Base-by-base conservation (phyloP, 2,329 filamentous ascomycete species). In the Nigrospora sphaerica region DNA sequence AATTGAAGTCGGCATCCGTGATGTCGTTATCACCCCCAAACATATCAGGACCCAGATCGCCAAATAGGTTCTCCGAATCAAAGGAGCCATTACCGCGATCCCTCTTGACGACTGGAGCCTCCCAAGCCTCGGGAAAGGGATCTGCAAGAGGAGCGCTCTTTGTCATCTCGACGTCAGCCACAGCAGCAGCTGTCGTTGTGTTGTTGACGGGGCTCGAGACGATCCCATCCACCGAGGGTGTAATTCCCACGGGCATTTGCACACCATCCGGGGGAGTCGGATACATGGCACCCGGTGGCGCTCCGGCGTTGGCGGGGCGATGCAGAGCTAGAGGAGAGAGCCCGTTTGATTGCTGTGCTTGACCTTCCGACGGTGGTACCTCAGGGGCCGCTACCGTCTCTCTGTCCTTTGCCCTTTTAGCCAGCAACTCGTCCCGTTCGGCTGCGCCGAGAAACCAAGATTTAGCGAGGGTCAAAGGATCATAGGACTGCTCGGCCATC, bases 1-100 rank as follows among this genome's bases (percentile, higher is more conserved):
- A 92, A 60, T 79, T 88, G 61, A 92, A 92, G 58, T 93, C 88
- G 6, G 81, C 86, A 54, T 93, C 88, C 1, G 85, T 90, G n/a
- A 92, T 74, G 53, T 82, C 79, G 51, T 80, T 77, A n/a, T 82
- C 78, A n/a, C 76, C 78, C n/a, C 76, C 81, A 63, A 88, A 88
- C 54, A 85, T 78, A 53, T 88, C 83, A 10, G 77, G 78, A 12
- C 81, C 81, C 53, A 86, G 72, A 46, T 87, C 84, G 17, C 77
- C 83, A 57, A 88, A 87, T 6, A 88, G 68, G 54, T 84, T 73
- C 31, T 79, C 78, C 10, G 74, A 69, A 19, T 75, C 75, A 18
- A 72, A 59, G 31, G 69, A 68, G 39, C 62, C 59, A 17, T 69
- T 65, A 7, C 59, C 62, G 9, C 70, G 70, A 40, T 75, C 72